A percentile compares a stretch with the other conserved stretches of the same genome.
Conservation (phyloP, 2,329 filamentous ascomycete genomes). For the Trichoderma oligosporum region DNA sequence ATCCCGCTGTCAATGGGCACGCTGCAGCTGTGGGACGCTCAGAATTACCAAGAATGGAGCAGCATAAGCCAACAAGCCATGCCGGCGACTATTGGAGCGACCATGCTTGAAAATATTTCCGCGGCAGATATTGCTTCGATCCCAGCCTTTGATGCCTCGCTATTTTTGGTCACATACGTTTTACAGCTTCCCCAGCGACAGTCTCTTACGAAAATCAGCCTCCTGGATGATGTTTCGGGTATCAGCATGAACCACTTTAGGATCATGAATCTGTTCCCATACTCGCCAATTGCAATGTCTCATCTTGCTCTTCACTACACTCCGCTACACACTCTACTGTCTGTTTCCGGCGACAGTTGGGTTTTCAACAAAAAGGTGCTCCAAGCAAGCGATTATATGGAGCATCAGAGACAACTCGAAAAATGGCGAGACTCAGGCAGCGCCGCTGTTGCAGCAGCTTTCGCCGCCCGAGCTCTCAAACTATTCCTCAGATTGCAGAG, state of each 20-base stretch:
- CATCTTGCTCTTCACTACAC: conserved; percentile 57
- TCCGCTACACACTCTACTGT: conserved; percentile 55
- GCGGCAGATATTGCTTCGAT: conserved; percentile 35
- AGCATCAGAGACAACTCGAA: conserved; percentile 46
- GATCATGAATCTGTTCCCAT: conserved; percentile 43
- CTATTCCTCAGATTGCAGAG: conserved; percentile 38
- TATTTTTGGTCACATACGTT: conserved; percentile 40
- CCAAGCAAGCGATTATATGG: conserved; percentile 40
- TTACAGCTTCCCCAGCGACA: conserved; percentile 38
- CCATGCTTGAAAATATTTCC: conserved; percentile 35
- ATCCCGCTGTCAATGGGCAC: conserved; percentile 48
- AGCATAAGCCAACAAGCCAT: conserved; percentile 29
- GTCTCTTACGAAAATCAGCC: conserved; percentile 27
- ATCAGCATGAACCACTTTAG: conserved; percentile 26
- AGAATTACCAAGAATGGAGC: conserved; percentile 45
- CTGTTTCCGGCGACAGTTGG: conserved; percentile 57
- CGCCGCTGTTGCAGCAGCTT: conserved; percentile 45
- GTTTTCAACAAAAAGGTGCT: conserved; percentile 53
- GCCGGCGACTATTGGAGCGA: conserved; percentile 27
- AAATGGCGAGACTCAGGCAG: conserved; percentile 44
- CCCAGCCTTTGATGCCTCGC: conserved; percentile 38
- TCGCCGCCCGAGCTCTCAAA: conserved; percentile 51
- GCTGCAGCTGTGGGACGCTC: conserved; percentile 48
- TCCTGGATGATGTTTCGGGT: conserved; percentile 25
- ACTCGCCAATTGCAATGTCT: conserved; percentile 45